These are phyloP conservation scores for Trichoderma erinaceum DNA, from an alignment of 495 filamentous ascomycete species.

Conservation along the genomic window DNA sequence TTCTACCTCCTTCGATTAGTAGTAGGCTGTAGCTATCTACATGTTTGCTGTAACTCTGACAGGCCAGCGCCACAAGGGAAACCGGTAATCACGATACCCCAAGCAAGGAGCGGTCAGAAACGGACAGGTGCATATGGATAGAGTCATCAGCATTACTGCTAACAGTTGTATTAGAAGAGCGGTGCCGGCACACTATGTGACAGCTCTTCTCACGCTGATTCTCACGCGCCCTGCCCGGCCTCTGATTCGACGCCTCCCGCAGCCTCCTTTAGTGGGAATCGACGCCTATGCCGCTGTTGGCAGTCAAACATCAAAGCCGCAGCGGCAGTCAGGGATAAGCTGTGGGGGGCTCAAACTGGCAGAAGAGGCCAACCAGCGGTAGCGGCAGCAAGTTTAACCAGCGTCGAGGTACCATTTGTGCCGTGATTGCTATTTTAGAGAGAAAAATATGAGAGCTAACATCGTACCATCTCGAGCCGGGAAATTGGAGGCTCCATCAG, in stretches of 20 bases:
- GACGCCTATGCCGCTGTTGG: background rate
- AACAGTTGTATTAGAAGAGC: too few species aligned
- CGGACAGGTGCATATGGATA: background rate
- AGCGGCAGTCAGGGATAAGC: slow-evolving; percentile 1
- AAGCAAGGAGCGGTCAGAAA: slow-evolving; percentile 7
- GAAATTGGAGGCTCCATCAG: slow-evolving; percentile 10
- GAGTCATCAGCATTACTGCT: background rate
- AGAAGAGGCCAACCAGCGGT: too few species aligned
- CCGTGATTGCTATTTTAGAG: background rate
- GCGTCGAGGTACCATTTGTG: background rate
- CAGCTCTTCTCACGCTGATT: background rate
- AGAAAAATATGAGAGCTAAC: background rate
- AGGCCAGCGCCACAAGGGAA: background rate
- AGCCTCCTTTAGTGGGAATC: background rate
- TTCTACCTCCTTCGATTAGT: background rate
- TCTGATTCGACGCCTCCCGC: background rate
- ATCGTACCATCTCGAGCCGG: background rate
- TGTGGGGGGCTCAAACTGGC: background rate
- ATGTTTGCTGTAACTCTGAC: too few species aligned
- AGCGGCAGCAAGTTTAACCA: background rate
- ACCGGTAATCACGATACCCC: background rate
- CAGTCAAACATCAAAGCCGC: background rate
- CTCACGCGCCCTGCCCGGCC: background rate
- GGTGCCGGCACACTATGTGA: background rate
- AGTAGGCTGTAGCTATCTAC: too few species aligned